Evolutionary conservation across 2,329 filamentous ascomycete genomes (phyloP).

Genomic region (Leptographium procerum): DNA sequence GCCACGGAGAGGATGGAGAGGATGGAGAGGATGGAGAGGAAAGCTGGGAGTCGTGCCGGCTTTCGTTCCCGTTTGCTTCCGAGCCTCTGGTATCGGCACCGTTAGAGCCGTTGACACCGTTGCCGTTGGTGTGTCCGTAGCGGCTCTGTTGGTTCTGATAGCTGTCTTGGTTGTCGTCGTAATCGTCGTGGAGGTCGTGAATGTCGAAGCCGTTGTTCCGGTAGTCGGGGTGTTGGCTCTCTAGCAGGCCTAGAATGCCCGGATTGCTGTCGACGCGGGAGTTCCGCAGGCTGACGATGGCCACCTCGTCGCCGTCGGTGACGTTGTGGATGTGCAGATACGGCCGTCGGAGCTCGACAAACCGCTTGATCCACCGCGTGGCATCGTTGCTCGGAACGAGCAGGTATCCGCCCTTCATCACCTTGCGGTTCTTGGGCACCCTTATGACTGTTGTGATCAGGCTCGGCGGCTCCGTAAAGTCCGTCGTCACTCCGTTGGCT

Average conservation of each 20-base stretch:
- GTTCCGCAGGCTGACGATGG: conserved; percentile 78
- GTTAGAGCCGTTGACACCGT: neutral
- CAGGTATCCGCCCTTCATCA: conserved; percentile 80
- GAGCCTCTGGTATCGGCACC: neutral
- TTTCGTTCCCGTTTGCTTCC: neutral
- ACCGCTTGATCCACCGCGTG: conserved; percentile 80
- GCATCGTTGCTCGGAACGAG: conserved; percentile 73
- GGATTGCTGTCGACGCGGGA: conserved; percentile 88
- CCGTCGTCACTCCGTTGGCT: conserved; percentile 42
- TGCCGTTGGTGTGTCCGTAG: conserved; percentile 5
- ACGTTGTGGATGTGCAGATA: conserved; percentile 86
- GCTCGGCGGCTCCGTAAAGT: conserved; percentile 41
- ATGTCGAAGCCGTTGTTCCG: neutral
- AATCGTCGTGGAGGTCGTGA: neutral
- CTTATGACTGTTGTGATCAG: conserved; percentile 67
- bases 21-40: neutral
- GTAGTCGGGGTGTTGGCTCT: conserved; percentile 19
- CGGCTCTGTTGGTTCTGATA: neutral
- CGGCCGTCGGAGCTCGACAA: conserved; percentile 81
- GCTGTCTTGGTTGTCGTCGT: neutral
- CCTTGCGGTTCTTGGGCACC: conserved; percentile 66
- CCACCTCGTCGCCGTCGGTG: conserved; percentile 79
- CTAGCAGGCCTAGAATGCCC: conserved; percentile 68
- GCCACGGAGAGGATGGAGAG: neutral
- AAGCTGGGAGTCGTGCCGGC: neutral